Conservation (phyloP, 192 early-diverging fungal genomes). For the Diversispora epigaea region DNA sequence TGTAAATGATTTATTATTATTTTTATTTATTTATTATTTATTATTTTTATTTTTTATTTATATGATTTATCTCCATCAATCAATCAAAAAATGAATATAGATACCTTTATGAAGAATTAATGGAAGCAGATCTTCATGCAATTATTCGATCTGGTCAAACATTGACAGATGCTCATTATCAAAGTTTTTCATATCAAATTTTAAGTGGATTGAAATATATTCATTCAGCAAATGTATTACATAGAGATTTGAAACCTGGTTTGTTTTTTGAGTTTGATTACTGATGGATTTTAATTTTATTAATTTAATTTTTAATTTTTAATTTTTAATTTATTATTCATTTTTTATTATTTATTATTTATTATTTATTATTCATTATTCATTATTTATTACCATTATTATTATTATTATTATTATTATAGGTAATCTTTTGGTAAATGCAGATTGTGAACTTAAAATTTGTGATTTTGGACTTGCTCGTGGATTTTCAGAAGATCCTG, state of each 20-base stretch:
- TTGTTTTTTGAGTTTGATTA: background rate
- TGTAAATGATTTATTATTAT: conserved; percentile 40
- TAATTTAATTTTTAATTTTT: conserved; percentile 4
- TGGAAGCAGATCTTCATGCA: conserved; percentile 90
- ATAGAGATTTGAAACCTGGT: conserved; percentile 90
- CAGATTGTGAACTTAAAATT: conserved; percentile 89
- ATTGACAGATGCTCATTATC: conserved; percentile 83
- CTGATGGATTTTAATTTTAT: too few species aligned
- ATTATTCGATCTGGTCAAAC: conserved; percentile 80
- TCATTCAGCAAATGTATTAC: conserved; percentile 89
- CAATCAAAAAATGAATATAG: background rate
- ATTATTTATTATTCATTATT: too few species aligned
- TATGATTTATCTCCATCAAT: background rate
- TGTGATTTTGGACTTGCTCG: conserved; percentile 96
- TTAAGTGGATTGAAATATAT: conserved; percentile 89
- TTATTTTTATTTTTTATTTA: conserved; percentile 4
- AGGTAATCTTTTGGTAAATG: conserved; percentile 84
- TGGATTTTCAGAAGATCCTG: conserved; percentile 67
- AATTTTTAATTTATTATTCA: background rate
- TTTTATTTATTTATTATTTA: background rate
- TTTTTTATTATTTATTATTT: background rate
- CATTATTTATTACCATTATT: background rate
- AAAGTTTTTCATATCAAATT: conserved; percentile 91
- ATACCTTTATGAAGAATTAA: conserved; percentile 70
- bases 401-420: background rate